phyloP scores from a whole-genome alignment of 148 eudicot species.

The Rhododendron ovatum region DNA sequence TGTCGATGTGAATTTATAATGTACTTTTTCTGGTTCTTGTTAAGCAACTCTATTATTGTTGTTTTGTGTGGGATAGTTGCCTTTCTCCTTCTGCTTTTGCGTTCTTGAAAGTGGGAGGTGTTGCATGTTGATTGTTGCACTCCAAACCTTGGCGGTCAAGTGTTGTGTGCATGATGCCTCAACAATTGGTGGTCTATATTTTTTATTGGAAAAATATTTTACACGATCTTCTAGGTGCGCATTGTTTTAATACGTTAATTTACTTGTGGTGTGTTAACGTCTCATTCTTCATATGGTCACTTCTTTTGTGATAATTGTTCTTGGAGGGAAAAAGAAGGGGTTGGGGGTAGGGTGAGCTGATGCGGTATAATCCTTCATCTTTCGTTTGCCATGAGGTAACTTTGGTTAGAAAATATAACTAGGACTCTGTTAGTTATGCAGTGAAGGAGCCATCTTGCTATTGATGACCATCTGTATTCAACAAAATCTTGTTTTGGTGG shows the following conservation, averaged over 20 bases:
- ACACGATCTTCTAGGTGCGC: not conserved
- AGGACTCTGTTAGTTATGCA: not conserved
- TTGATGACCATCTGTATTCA: not conserved
- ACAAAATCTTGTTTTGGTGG: not conserved
- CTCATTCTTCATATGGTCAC: not conserved
- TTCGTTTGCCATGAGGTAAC: not conserved
- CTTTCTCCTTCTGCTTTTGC: not conserved
- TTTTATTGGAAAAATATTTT: not conserved
- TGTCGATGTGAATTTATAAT: not conserved
- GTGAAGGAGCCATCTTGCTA: not conserved
- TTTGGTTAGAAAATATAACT: not conserved
- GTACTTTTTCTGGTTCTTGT: not conserved
- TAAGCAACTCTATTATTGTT: not conserved
- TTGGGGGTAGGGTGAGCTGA: not conserved
- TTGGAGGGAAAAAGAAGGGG: not conserved
- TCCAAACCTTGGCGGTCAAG: not conserved
- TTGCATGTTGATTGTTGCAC: not conserved
- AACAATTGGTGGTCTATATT: not conserved
- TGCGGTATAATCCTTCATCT: not conserved
- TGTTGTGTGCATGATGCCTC: not conserved
- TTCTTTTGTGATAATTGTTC: not conserved
- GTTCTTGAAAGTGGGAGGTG: not conserved
- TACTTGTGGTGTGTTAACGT: not conserved
- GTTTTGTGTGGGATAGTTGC: not conserved
- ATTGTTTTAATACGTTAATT: not conserved